phyloP scores from a whole-genome alignment of 352 stramenopile species.

The Phytophthora sansomeana region DNA sequence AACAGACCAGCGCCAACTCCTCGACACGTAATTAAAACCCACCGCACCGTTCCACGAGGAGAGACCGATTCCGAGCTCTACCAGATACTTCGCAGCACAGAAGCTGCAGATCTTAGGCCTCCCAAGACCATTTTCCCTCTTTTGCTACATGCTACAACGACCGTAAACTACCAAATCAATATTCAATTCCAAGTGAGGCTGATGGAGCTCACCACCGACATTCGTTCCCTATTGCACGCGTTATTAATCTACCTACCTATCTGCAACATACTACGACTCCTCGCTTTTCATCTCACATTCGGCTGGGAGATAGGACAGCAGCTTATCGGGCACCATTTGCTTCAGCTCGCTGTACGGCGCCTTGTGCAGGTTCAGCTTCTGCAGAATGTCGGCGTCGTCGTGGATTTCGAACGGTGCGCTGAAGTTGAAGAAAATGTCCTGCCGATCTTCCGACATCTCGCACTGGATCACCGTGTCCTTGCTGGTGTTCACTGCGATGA shows the following conservation, averaged over 20 bases:
- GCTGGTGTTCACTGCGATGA: constrained; percentile 97
- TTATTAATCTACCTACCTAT: constrained; percentile 35
- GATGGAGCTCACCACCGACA: constrained; percentile 9
- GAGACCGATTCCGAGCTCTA: neutral
- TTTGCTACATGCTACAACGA: constrained; percentile 18
- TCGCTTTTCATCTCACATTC: constrained; percentile 83
- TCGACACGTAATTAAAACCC: neutral
- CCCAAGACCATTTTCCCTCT: constrained; percentile 13
- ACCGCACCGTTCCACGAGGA: constrained; percentile 1
- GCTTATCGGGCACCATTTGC: constrained; percentile 76
- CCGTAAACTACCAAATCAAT: constrained; percentile 16
- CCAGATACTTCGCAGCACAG: neutral
- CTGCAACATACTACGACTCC: constrained; percentile 38
- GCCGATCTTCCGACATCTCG: constrained; percentile 95
- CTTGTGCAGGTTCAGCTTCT: constrained; percentile 93
- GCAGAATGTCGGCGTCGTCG: constrained; percentile 97
- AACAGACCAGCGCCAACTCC: neutral
- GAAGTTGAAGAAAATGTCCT: constrained; percentile 98
- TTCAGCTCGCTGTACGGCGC: constrained; percentile 69
- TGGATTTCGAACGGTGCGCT: constrained; percentile 97
- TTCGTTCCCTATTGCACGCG: constrained; percentile 7
- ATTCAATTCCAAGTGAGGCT: constrained; percentile 21
- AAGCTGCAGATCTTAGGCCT: neutral
- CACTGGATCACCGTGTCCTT: constrained; percentile 96
- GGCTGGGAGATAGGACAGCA: constrained; percentile 79